Conservation (phyloP, 805 yeast genomes). For the Metschnikowia chrysomelidarum region DNA sequence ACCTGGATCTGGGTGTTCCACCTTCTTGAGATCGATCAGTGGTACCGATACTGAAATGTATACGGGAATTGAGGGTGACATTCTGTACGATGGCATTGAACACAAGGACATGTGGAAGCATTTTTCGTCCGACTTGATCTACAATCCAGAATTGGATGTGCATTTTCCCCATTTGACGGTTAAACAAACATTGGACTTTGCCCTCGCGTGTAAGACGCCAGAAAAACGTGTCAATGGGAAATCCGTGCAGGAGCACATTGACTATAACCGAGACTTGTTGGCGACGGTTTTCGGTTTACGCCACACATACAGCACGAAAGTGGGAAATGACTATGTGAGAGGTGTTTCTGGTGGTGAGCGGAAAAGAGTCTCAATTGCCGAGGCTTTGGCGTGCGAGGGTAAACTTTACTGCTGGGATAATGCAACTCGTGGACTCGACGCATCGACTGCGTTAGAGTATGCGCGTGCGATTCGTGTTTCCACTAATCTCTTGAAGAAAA, state of each 20-base stretch:
- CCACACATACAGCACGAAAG: constrained; percentile 30
- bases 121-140: constrained; percentile 56
- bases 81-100: constrained; percentile 58
- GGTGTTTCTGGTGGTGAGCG: constrained; percentile 47
- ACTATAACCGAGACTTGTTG: constrained; percentile 24
- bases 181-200: constrained; percentile 68
- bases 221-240: constrained; percentile 46
- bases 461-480: constrained; percentile 29
- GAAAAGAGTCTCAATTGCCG: constrained; percentile 30
- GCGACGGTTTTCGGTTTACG: constrained; percentile 33
- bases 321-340: constrained; percentile 36
- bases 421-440: constrained; percentile 34
- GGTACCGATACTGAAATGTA: constrained; percentile 29
- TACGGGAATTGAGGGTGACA: constrained; percentile 26
- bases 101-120: constrained; percentile 57
- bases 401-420: constrained; percentile 32
- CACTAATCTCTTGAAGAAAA: constrained; percentile 19
- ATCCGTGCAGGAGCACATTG: constrained; percentile 47
- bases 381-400: constrained; percentile 21
- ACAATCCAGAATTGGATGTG: constrained; percentile 62
- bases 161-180: constrained; percentile 80
- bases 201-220: constrained; percentile 69
- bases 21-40: constrained; percentile 25
- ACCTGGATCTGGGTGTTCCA: constrained; percentile 45
- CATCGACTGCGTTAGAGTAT: constrained; percentile 33